These are phyloP conservation scores for Lasiodiplodia sp. DNA, from an alignment of 2,329 filamentous ascomycete genomes.

Conservation along the genomic window DNA sequence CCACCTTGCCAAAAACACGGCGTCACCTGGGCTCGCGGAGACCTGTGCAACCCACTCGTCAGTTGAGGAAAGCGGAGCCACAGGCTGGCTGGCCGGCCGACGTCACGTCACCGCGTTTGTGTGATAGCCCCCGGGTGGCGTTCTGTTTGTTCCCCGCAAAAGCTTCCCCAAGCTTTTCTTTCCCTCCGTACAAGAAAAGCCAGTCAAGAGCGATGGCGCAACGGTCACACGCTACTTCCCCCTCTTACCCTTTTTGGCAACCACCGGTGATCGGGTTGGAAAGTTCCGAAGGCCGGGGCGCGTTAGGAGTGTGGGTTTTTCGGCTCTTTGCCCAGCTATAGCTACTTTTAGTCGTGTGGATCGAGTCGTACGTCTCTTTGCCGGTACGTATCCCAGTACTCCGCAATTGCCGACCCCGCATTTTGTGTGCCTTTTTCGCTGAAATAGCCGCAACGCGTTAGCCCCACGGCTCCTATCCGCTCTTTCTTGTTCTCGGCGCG, in stretches of 20 bases:
- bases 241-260: not conserved
- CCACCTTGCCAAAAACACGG: not conserved
- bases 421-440: not conserved
- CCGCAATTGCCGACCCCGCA: conserved; percentile 16
- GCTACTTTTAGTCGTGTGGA: not conserved
- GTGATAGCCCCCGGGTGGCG: conserved; percentile 14
- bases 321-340: not conserved
- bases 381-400: not conserved
- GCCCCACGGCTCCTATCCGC: conserved; percentile 5
- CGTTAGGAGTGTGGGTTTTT: too few relatives aligned
- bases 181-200: not conserved
- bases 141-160: not conserved
- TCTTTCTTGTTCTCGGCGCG: not conserved
- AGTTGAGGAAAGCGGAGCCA: not conserved
- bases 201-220: not conserved
- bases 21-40: not conserved
- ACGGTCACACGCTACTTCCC: not conserved
- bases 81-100: not conserved
- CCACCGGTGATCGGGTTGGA: not conserved
- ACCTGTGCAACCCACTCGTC: not conserved
- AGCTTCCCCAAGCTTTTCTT: conserved; percentile 6
- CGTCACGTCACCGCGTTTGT: not conserved
- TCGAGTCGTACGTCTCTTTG: not conserved
- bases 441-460: conserved; percentile 2
- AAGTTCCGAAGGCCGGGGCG: not conserved